These are phyloP conservation scores for Butyriboletus pseudospeciosus DNA, from an alignment of 1,284 basidiomycete genomes.

Conservation along the genomic window DNA sequence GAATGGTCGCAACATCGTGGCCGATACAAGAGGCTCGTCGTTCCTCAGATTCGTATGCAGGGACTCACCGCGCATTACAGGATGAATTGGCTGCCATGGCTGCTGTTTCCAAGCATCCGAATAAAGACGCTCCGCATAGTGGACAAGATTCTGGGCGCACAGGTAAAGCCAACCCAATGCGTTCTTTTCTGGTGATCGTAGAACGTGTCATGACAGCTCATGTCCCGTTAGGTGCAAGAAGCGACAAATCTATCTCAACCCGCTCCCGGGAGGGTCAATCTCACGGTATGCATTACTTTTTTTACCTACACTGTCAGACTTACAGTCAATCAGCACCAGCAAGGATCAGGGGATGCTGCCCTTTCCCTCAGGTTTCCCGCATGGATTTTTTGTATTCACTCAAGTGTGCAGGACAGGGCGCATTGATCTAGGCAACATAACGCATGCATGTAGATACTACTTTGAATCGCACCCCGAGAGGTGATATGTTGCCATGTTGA, in stretches of 20 bases:
- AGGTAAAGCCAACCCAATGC: not conserved
- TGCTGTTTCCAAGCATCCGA: not conserved
- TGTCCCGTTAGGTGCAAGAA: not conserved
- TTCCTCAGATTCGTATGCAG: not conserved
- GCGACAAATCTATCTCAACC: not conserved
- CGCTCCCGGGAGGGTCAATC: not conserved
- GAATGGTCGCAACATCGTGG: not conserved
- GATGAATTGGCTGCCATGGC: not conserved
- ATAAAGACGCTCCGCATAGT: not conserved
- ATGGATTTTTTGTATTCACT: not conserved
- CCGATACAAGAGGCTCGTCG: not conserved
- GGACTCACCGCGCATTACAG: not conserved
- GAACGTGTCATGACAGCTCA: not conserved
- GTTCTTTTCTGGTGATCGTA: too few relatives aligned
- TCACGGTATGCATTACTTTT: not conserved
- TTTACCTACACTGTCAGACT: not conserved
- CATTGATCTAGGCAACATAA: too few relatives aligned
- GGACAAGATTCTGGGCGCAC: not conserved
- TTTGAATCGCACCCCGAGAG: too few relatives aligned
- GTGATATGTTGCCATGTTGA: too few relatives aligned
- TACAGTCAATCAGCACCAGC: not conserved
- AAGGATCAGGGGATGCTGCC: not conserved
- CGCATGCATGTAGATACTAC: too few relatives aligned
- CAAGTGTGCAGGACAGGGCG: not conserved
- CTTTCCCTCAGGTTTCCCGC: not conserved